These are phyloP conservation scores for Salix caprea DNA, from an alignment of 345 rosid genomes.

Conservation along the genomic window DNA sequence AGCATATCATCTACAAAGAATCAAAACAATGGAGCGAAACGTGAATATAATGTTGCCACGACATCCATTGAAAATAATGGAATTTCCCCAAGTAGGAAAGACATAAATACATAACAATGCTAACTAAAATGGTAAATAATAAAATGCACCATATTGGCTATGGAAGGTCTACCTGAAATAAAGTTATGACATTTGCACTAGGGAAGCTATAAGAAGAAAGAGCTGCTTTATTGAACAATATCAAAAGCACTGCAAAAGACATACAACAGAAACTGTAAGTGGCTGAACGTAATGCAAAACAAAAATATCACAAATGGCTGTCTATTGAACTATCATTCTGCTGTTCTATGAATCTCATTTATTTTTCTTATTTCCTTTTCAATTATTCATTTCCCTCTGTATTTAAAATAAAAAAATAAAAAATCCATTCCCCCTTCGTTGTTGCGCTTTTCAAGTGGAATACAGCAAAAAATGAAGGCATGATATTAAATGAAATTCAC, in stretches of 20 bases:
- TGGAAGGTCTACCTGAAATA: constrained; percentile 60
- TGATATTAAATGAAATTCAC: not conserved
- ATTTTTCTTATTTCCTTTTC: not conserved
- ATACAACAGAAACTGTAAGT: not conserved
- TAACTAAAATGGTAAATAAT: not conserved
- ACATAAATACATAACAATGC: not conserved
- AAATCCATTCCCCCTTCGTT: not conserved
- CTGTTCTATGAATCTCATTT: not conserved
- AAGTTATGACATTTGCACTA: constrained; percentile 79
- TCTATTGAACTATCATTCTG: not conserved
- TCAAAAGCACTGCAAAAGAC: constrained; percentile 64
- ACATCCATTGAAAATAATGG: not conserved
- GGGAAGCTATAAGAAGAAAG: constrained; percentile 90
- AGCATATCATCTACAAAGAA: constrained; percentile 63
- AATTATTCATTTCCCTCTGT: not conserved
- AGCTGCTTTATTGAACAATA: constrained; percentile 96
- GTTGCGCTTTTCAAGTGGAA: not conserved
- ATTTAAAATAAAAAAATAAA: not conserved
- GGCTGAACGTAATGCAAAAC: not conserved
- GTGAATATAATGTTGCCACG: not conserved
- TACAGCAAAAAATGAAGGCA: not conserved
- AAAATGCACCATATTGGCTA: not conserved
- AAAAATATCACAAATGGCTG: not conserved
- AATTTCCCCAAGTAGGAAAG: not conserved
- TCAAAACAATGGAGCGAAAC: not conserved